These are phyloP conservation scores for Otatea glauca DNA, from an alignment of 176 grass and related monocot species.

Conservation along the genomic window DNA sequence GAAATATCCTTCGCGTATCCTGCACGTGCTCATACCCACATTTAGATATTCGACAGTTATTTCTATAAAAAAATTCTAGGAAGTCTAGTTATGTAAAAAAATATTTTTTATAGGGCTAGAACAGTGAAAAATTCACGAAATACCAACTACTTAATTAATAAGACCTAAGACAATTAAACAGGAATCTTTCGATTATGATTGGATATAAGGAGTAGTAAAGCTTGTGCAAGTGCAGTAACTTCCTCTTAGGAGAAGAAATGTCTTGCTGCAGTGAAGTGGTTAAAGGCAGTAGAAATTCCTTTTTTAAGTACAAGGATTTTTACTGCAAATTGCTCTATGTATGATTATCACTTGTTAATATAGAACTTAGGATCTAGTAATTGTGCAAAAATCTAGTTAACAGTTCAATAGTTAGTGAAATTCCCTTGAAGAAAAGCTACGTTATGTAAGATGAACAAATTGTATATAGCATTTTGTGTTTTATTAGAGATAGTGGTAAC, in stretches of 20 bases:
- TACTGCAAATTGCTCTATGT: not conserved
- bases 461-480: not conserved
- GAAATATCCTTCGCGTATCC: too few relatives aligned
- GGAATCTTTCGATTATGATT: slow-evolving; percentile 1
- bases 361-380: not conserved
- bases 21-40: too few relatives aligned
- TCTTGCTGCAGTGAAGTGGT: not conserved
- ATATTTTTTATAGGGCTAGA: too few relatives aligned
- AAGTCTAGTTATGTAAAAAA: too few relatives aligned
- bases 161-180: not conserved
- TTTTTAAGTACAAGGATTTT: not conserved
- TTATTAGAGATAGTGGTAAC: not conserved
- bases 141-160: not conserved
- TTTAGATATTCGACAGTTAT: too few relatives aligned
- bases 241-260: not conserved
- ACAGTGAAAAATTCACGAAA: not conserved
- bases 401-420: not conserved
- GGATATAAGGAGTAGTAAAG: not conserved
- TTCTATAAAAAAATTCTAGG: too few relatives aligned
- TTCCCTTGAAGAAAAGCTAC: not conserved
- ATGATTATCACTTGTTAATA: not conserved
- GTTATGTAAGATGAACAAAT: not conserved
- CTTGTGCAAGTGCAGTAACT: not conserved
- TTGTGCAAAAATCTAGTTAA: not conserved
- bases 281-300: not conserved